Conservation (phyloP, 352 stramenopile genomes). For the Globisporangium nodosum region DNA sequence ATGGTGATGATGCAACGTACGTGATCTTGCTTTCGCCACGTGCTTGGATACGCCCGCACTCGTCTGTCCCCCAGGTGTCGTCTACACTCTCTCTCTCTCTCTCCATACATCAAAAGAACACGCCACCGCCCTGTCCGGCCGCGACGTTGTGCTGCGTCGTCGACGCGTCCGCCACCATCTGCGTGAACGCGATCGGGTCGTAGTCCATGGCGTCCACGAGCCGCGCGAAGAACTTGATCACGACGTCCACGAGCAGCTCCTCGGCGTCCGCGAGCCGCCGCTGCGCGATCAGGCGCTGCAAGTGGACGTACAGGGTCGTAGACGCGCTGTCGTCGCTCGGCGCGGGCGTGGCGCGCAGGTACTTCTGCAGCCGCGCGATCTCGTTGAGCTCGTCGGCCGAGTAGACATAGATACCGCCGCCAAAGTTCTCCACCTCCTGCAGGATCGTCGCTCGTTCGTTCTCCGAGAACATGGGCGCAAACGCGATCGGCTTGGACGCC, state of each 20-base stretch:
- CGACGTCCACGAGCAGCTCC: slow-evolving; percentile 56
- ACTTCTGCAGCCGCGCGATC: slow-evolving; percentile 46
- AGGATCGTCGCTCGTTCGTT: slow-evolving; percentile 55
- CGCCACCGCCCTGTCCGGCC: background rate
- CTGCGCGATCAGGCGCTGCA: slow-evolving; percentile 33
- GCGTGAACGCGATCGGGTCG: slow-evolving; percentile 64
- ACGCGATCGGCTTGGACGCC: slow-evolving; percentile 28
- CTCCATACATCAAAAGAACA: slow-evolving; percentile 7
- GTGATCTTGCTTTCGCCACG: background rate
- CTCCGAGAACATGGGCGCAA: slow-evolving; percentile 40
- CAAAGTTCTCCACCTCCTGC: slow-evolving; percentile 59
- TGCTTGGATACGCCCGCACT: slow-evolving; percentile 1
- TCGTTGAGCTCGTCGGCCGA: slow-evolving; percentile 66
- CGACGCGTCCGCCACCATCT: slow-evolving; percentile 45
- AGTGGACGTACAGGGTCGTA: slow-evolving; percentile 11
- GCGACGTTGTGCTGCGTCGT: background rate
- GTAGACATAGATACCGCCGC: slow-evolving; percentile 68
- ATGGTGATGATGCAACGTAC: background rate
- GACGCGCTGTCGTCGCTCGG: background rate
- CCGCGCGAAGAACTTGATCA: slow-evolving; percentile 54
- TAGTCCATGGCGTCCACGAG: slow-evolving; percentile 80
- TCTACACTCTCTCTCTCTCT: background rate
- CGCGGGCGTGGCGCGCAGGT: slow-evolving; percentile 28
- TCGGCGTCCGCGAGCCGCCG: slow-evolving; percentile 38
- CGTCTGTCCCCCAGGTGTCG: background rate